phyloP scores from a whole-genome alignment of 331 rosid species.

The Quercus tomentella region DNA sequence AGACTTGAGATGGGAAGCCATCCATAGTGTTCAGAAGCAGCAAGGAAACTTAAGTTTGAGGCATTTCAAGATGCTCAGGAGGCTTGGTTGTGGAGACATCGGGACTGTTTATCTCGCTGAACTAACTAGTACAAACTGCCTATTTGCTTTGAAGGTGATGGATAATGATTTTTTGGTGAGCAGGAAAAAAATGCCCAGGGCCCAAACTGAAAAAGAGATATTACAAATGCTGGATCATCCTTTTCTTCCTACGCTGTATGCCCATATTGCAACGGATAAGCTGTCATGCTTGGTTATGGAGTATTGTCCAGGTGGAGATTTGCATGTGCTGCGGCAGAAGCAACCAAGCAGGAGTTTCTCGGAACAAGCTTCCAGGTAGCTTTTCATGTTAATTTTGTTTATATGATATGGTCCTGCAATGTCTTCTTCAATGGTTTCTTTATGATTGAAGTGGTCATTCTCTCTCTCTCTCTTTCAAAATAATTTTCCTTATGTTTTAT shows the following conservation, averaged over 20 bases:
- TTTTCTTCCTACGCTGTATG: constrained; percentile 86
- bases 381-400: not conserved
- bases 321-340: constrained; percentile 91
- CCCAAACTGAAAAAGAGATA: constrained; percentile 95
- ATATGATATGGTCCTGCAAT: not conserved
- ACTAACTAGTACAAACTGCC: constrained; percentile 64
- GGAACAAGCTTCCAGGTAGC: constrained; percentile 85
- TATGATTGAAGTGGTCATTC: not conserved
- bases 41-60: constrained; percentile 67
- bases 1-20: constrained; percentile 95
- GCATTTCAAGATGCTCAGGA: constrained; percentile 75
- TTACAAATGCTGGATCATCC: constrained; percentile 95
- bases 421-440: not conserved
- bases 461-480: not conserved
- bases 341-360: constrained; percentile 76
- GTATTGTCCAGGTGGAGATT: constrained; percentile 94
- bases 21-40: constrained; percentile 60
- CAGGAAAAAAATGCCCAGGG: constrained; percentile 77
- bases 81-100: constrained; percentile 95
- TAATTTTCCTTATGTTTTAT: not conserved
- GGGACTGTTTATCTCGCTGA: constrained; percentile 98
- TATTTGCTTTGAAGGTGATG: constrained; percentile 92
- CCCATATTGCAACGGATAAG: constrained; percentile 71
- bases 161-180: constrained; percentile 81
- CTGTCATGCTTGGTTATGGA: constrained; percentile 93